Percentiles rank a stretch among this genome's conserved stretches.
Evolutionary conservation across 352 stramenopile genomes (phyloP).

Genomic region (Phytophthora citrophthora): DNA sequence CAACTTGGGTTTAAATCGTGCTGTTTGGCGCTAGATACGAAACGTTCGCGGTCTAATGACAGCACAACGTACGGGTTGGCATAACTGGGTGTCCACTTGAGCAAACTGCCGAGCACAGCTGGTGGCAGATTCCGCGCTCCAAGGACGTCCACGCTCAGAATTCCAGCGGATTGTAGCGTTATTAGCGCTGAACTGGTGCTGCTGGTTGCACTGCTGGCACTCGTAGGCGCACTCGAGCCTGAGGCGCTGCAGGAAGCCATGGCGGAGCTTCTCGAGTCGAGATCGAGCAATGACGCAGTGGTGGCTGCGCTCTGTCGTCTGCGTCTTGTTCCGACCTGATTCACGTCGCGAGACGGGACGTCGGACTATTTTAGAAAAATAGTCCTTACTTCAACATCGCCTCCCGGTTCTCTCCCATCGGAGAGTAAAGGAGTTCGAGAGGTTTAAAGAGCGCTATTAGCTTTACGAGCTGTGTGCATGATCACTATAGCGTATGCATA

Average conservation of each 20-base stretch:
- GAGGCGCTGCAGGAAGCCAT: constrained; percentile 47
- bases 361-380: constrained; percentile 10
- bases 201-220: constrained; percentile 9
- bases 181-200: constrained; percentile 7
- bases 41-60: constrained; percentile 59
- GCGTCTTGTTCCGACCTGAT: constrained; percentile 28
- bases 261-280: neutral
- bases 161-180: constrained; percentile 32
- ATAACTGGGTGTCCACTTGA: constrained; percentile 76
- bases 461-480: too few species aligned
- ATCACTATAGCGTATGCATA: too few species aligned
- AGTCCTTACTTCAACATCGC: constrained; percentile 10
- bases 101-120: constrained; percentile 65
- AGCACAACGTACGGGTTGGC: constrained; percentile 72
- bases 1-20: constrained; percentile 67
- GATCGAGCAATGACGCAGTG: constrained; percentile 19
- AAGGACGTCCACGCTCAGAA: constrained; percentile 65
- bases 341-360: constrained; percentile 6
- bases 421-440: too few species aligned
- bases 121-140: constrained; percentile 62
- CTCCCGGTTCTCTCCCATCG: too few species aligned
- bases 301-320: constrained; percentile 14
- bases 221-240: constrained; percentile 8
- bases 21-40: constrained; percentile 56
- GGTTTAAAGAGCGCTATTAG: too few species aligned